Conservation (phyloP, 2,329 filamentous ascomycete genomes). For the Emmonsia crescens region DNA sequence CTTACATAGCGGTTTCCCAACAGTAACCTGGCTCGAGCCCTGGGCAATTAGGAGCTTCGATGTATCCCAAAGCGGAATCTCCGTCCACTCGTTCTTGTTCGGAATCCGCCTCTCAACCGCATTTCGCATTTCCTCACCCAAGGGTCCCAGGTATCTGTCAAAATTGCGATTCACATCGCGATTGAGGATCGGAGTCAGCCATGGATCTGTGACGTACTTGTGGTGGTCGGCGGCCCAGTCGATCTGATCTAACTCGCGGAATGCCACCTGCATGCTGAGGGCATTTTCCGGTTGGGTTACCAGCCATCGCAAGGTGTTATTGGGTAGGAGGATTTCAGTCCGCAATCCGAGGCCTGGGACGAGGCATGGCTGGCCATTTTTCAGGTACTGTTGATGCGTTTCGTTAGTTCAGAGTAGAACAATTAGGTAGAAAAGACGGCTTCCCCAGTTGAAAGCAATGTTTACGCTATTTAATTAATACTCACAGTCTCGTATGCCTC, state of each 20-base stretch:
- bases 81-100: constrained; percentile 17
- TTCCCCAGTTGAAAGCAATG: neutral
- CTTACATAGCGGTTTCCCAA: constrained; percentile 23
- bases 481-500: constrained; percentile 2
- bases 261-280: neutral
- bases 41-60: constrained; percentile 19
- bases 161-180: constrained; percentile 1
- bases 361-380: constrained; percentile 1
- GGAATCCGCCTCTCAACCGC: constrained; percentile 2
- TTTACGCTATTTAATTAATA: neutral
- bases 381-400: neutral
- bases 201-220: neutral
- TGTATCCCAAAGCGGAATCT: constrained; percentile 16
- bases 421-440: neutral
- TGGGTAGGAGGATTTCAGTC: neutral
- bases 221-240: neutral
- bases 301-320: neutral
- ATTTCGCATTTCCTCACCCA: neutral
- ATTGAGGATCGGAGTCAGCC: neutral
- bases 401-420: neutral
- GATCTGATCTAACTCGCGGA: neutral
- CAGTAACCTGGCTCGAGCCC: constrained; percentile 21
- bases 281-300: neutral
- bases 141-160: neutral
- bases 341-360: neutral